These are phyloP conservation scores for Delonix regia DNA, from an alignment of 306 rosid species.

Conservation along the genomic window DNA sequence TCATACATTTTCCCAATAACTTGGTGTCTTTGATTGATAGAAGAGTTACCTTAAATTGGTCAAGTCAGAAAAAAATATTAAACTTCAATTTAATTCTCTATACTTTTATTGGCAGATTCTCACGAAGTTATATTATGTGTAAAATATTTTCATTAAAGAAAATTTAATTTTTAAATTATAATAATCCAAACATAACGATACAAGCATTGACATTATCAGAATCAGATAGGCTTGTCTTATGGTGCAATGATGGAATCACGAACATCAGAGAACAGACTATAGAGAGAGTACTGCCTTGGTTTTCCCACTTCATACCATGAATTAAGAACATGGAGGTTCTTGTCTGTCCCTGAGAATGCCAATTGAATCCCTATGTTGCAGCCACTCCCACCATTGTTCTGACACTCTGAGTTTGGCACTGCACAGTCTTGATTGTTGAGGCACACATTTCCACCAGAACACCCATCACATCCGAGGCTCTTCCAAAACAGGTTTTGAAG, in stretches of 20 bases:
- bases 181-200: no score
- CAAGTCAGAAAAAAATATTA: no score
- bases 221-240: constrained; percentile 22
- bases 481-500: constrained; percentile 83
- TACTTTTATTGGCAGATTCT: no score
- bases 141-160: no score
- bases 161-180: no score
- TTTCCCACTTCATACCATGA: constrained; percentile 85
- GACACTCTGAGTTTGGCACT: constrained; percentile 61
- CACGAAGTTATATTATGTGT: no score
- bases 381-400: constrained; percentile 47
- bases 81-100: no score
- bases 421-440: constrained; percentile 76
- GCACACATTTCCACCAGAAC: constrained; percentile 60
- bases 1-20: no score
- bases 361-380: constrained; percentile 77
- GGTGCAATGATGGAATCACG: constrained; percentile 50
- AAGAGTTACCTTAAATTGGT: not conserved
- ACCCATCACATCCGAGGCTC: constrained; percentile 70
- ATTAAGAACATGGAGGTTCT: constrained; percentile 70
- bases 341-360: constrained; percentile 89
- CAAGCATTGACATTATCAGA: not conserved
- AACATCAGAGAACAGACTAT: constrained; percentile 55
- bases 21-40: no score
- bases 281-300: constrained; percentile 67